Percentiles rank a stretch among this genome's conserved stretches.
Conservation (phyloP, 768 basidiomycete genomes). For the Phlegmacium glaucopus region DNA sequence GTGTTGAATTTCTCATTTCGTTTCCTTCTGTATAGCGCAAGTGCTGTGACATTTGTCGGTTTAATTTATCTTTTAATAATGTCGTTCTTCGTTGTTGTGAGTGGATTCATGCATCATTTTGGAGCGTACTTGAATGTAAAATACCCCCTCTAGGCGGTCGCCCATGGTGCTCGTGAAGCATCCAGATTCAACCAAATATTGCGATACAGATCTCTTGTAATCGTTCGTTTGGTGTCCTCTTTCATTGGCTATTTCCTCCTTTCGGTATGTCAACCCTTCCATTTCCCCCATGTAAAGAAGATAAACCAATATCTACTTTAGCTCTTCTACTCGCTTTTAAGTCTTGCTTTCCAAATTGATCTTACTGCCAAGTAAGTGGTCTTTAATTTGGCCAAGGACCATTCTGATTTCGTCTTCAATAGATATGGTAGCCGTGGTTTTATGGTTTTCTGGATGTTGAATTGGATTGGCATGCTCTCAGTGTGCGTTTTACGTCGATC, state of each 20-base stretch:
- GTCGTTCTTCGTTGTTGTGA: constrained; percentile 38
- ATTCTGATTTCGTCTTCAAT: background rate
- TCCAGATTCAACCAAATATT: constrained; percentile 28
- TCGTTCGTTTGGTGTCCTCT: constrained; percentile 25
- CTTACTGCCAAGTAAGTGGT: constrained; percentile 42
- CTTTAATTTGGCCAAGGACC: too few species aligned
- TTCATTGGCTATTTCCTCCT: constrained; percentile 35
- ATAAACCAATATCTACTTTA: too few species aligned
- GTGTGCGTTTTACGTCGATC: constrained; percentile 36
- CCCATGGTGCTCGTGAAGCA: constrained; percentile 22
- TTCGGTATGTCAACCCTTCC: constrained; percentile 22
- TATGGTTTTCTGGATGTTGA: constrained; percentile 70
- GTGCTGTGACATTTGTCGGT: constrained; percentile 53
- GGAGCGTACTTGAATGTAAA: background rate
- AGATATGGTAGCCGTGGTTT: constrained; percentile 55
- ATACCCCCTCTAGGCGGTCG: constrained; percentile 4
- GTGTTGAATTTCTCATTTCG: background rate
- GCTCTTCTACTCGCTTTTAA: constrained; percentile 62
- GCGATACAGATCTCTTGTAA: constrained; percentile 25
- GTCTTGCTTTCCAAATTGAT: constrained; percentile 57
- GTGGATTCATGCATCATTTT: constrained; percentile 8
- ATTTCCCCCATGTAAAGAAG: too few species aligned
- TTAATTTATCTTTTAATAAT: constrained; percentile 53
- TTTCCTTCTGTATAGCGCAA: constrained; percentile 37
- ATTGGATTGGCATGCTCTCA: constrained; percentile 59